phyloP scores from a whole-genome alignment of 768 basidiomycete species.

The Mycena maculata region DNA sequence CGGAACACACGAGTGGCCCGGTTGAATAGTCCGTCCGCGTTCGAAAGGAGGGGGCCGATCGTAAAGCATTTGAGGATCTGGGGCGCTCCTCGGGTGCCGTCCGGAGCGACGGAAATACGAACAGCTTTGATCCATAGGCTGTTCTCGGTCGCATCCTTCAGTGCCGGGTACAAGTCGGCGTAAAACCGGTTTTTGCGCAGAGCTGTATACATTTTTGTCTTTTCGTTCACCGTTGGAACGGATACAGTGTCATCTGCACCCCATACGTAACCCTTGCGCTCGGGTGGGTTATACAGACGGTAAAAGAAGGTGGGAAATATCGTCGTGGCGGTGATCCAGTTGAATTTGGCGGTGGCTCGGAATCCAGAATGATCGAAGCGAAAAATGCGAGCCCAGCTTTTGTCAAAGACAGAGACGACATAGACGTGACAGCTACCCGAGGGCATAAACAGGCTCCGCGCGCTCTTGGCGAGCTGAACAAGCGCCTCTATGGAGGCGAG shows the following conservation, averaged over 20 bases:
- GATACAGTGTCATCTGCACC: constrained; percentile 27
- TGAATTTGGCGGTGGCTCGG: constrained; percentile 13
- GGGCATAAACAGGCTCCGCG: constrained; percentile 19
- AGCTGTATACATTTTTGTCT: not conserved
- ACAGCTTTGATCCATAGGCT: constrained; percentile 21
- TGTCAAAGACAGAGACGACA: constrained; percentile 8
- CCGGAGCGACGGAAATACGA: not conserved
- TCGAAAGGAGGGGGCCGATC: too few species aligned
- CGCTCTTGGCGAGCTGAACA: constrained; percentile 17
- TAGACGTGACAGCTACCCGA: constrained; percentile 16
- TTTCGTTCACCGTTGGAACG: not conserved
- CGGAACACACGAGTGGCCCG: constrained; percentile 25
- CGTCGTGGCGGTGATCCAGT: not conserved
- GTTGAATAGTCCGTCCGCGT: too few species aligned
- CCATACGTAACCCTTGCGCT: not conserved
- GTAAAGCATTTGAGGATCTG: constrained; percentile 16
- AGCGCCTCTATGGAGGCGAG: not conserved
- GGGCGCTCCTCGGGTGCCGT: not conserved
- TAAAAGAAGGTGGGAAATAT: constrained; percentile 26
- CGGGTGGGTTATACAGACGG: constrained; percentile 19
- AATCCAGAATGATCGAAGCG: constrained; percentile 27
- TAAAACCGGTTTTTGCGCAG: not conserved
- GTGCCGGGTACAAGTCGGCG: not conserved
- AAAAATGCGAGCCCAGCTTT: constrained; percentile 5
- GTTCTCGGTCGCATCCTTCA: not conserved